A percentile compares a stretch with the other conserved stretches of the same genome.
Evolutionary conservation across 2,329 filamentous ascomycete species (phyloP).

Genomic region (Alternaria brassicicola): DNA sequence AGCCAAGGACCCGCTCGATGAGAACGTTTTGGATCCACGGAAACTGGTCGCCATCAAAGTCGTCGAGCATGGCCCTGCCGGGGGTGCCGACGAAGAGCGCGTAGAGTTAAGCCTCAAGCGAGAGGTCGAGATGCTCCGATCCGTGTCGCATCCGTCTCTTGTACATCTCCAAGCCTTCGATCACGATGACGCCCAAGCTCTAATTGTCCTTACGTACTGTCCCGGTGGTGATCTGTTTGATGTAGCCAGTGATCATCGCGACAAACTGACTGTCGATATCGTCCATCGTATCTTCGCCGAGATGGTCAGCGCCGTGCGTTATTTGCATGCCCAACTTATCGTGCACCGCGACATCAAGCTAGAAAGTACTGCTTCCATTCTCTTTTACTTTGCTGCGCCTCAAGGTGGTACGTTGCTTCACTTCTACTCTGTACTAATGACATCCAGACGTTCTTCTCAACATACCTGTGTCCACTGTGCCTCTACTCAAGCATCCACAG

Average conservation of each 20-base stretch:
- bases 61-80: slow-evolving; percentile 91
- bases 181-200: slow-evolving; percentile 78
- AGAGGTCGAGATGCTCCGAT: slow-evolving; percentile 91
- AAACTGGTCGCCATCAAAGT: slow-evolving; percentile 94
- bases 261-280: slow-evolving; percentile 70
- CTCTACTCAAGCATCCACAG: slow-evolving; percentile 69
- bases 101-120: slow-evolving; percentile 93
- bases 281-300: slow-evolving; percentile 89
- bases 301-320: slow-evolving; percentile 80
- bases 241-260: slow-evolving; percentile 75
- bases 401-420: slow-evolving; percentile 28
- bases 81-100: slow-evolving; percentile 89
- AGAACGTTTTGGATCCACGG: slow-evolving; percentile 66
- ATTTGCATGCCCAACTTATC: slow-evolving; percentile 83
- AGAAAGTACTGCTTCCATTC: slow-evolving; percentile 72
- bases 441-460: slow-evolving; percentile 86
- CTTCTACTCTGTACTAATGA: slow-evolving; percentile 37
- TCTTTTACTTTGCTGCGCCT: slow-evolving; percentile 16
- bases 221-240: slow-evolving; percentile 95
- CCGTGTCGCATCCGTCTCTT: slow-evolving; percentile 84
- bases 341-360: slow-evolving; percentile 98
- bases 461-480: slow-evolving; percentile 70
- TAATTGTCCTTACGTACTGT: slow-evolving; percentile 89
- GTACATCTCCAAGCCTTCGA: slow-evolving; percentile 92
- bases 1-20: slow-evolving; percentile 51